These are phyloP conservation scores for Ensete ventricosum DNA, from an alignment of 176 grass and related monocot genomes.

Conservation along the genomic window DNA sequence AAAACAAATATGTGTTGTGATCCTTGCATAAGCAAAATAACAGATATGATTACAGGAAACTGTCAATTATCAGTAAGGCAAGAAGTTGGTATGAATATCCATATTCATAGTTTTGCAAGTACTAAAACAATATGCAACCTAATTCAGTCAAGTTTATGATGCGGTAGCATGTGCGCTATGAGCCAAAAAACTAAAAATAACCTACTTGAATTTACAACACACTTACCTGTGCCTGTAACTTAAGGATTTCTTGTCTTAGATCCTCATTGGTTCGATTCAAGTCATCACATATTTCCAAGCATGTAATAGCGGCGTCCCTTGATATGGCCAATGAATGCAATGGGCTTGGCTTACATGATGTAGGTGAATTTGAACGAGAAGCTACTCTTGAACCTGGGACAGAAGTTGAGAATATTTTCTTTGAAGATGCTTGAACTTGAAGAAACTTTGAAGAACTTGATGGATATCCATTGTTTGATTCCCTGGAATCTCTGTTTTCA, in stretches of 20 bases:
- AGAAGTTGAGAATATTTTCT: constrained; percentile 44
- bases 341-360: constrained; percentile 33
- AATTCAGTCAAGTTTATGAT: not conserved
- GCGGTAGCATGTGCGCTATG: not conserved
- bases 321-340: constrained; percentile 21
- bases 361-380: constrained; percentile 28
- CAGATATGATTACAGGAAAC: not conserved
- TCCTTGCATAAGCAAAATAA: not conserved
- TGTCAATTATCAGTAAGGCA: not conserved
- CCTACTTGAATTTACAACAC: too few species aligned
- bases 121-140: not conserved
- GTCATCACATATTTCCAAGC: constrained; percentile 25
- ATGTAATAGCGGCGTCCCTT: constrained; percentile 17
- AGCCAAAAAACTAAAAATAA: not conserved
- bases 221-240: too few species aligned
- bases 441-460: constrained; percentile 28
- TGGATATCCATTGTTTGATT: constrained; percentile 27
- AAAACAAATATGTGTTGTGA: not conserved
- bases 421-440: constrained; percentile 28
- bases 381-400: constrained; percentile 36
- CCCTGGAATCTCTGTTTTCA: constrained; percentile 22
- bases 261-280: constrained; percentile 27
- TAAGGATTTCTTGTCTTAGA: constrained; percentile 44
- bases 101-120: not conserved
- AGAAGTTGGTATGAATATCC: not conserved